Conservation (phyloP, 148 eudicot genomes). For the Rhododendron williamsianum region DNA sequence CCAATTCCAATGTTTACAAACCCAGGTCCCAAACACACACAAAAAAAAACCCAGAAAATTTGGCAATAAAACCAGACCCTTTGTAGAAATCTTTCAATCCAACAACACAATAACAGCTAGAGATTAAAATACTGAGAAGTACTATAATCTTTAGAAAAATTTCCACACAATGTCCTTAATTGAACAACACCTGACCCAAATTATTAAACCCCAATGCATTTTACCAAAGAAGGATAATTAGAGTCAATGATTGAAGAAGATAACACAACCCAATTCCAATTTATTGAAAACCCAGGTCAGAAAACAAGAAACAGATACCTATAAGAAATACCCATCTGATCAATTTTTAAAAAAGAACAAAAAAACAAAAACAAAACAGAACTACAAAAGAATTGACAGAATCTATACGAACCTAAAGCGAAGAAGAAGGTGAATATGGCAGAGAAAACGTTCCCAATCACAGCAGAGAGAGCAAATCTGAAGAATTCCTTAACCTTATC, state of each 20-base stretch:
- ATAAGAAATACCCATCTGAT: neutral
- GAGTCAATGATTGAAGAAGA: neutral
- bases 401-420: slow-evolving; percentile 59
- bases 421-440: slow-evolving; percentile 94
- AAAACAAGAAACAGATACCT: neutral
- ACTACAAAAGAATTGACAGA: neutral
- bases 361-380: neutral
- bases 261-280: neutral
- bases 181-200: neutral
- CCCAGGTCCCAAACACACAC: neutral
- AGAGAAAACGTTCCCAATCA: slow-evolving; percentile 70
- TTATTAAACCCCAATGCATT: neutral
- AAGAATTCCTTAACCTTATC: slow-evolving; percentile 51
- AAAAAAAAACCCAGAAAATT: neutral
- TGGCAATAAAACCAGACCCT: neutral
- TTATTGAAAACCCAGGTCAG: neutral
- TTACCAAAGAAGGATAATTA: too few species aligned
- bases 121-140: neutral
- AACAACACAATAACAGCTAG: neutral
- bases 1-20: neutral
- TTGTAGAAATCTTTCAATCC: neutral
- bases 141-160: neutral
- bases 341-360: neutral
- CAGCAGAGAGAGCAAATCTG: slow-evolving; percentile 60
- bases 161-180: neutral